A percentile compares a stretch with the other conserved stretches of the same genome.
Conservation (phyloP, 106 monocot species). For the Platanthera guangdongensis region DNA sequence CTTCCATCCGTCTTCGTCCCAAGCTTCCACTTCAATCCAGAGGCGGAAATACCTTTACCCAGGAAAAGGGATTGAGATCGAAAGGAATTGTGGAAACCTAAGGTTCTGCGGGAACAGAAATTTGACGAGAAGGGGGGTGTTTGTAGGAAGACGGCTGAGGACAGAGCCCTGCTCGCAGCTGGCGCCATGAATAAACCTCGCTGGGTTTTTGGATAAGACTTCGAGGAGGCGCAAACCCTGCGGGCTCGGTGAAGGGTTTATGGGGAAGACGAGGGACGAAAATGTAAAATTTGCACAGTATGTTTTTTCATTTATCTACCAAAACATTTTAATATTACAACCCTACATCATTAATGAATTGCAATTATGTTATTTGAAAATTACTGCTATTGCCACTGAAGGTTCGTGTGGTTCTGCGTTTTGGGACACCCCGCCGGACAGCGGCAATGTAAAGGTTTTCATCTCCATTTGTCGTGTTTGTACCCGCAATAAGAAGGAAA, state of each 20-base stretch:
- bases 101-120: slow-evolving; percentile 1
- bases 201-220: background rate
- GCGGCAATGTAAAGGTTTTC: no score
- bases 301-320: background rate
- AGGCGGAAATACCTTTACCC: slow-evolving; percentile 10
- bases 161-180: slow-evolving; percentile 17
- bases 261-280: background rate
- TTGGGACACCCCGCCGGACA: no score
- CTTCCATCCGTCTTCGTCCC: slow-evolving; percentile 31
- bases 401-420: no score
- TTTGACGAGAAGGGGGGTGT: slow-evolving; percentile 9
- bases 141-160: slow-evolving; percentile 10
- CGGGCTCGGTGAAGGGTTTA: background rate
- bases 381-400: no score
- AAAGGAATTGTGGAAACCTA: slow-evolving; percentile 22
- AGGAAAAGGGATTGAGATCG: slow-evolving; percentile 5
- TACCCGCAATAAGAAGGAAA: no score
- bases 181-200: slow-evolving; percentile 15
- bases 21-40: slow-evolving; percentile 46
- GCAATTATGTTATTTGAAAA: no score
- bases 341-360: no score
- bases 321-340: background rate
- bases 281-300: background rate
- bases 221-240: background rate
- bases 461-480: no score